phyloP scores from a whole-genome alignment of 2,329 filamentous ascomycete species.

The Epichloe coenophiala region DNA sequence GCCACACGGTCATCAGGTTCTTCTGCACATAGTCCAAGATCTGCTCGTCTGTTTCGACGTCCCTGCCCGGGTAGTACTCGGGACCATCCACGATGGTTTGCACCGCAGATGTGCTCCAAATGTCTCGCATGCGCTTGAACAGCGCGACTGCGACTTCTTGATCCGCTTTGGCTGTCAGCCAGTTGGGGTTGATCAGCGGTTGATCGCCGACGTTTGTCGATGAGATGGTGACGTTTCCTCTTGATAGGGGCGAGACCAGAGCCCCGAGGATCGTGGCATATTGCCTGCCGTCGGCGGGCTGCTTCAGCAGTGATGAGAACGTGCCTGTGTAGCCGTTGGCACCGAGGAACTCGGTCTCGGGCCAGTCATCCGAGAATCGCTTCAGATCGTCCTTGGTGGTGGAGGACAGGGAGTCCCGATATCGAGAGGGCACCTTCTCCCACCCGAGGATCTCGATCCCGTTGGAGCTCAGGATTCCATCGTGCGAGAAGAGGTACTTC shows the following conservation, averaged over 20 bases:
- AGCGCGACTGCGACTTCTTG: conserved; percentile 27
- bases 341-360: conserved; percentile 18
- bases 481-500: background rate
- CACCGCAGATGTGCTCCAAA: conserved; percentile 17
- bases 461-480: conserved; percentile 3
- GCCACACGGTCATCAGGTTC: conserved; percentile 12
- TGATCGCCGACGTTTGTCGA: conserved; percentile 17
- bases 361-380: conserved; percentile 19
- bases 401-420: conserved; percentile 8
- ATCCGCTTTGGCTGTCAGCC: conserved; percentile 27
- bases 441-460: conserved; percentile 8
- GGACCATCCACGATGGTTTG: conserved; percentile 17
- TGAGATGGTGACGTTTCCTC: conserved; percentile 27
- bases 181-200: conserved; percentile 33
- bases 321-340: background rate
- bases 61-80: conserved; percentile 23
- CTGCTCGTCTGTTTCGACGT: conserved; percentile 26
- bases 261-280: too few relatives aligned
- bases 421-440: conserved; percentile 18
- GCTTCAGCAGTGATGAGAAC: background rate
- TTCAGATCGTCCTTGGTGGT: conserved; percentile 10
- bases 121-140: conserved; percentile 25
- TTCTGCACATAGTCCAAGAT: conserved; percentile 22
- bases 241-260: conserved; percentile 14
- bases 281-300: background rate